A percentile compares a stretch with the other conserved stretches of the same genome.
These are phyloP conservation scores for Ascochyta rabiei DNA, from an alignment of 2,329 filamentous ascomycete species.

Conservation along the genomic window DNA sequence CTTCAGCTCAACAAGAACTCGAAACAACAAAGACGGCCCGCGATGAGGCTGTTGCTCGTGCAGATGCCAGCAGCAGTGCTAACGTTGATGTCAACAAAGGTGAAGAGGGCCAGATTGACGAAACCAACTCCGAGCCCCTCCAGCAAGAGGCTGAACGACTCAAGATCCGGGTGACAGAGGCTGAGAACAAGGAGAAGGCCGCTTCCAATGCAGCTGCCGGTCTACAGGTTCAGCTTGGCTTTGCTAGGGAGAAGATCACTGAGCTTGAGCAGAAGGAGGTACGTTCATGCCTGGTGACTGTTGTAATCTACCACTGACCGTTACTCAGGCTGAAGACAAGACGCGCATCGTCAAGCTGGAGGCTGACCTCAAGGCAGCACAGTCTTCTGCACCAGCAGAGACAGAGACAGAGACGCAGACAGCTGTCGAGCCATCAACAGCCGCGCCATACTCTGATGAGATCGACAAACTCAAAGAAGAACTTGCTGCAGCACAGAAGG, in stretches of 20 bases:
- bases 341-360: constrained; percentile 45
- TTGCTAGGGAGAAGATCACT: constrained; percentile 65
- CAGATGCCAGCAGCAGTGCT: constrained; percentile 51
- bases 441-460: constrained; percentile 22
- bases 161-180: constrained; percentile 34
- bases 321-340: constrained; percentile 47
- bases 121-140: constrained; percentile 31
- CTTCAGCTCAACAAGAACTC: constrained; percentile 53
- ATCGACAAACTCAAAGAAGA: constrained; percentile 42
- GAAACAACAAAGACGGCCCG: constrained; percentile 67
- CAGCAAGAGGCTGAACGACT: constrained; percentile 43
- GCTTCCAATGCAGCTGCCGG: constrained; percentile 46
- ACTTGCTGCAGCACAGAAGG: constrained; percentile 52
- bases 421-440: constrained; percentile 7
- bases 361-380: constrained; percentile 39
- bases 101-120: constrained; percentile 57
- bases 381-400: constrained; percentile 22
- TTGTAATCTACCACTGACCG: constrained; percentile 20
- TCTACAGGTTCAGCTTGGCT: constrained; percentile 51
- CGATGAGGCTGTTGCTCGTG: constrained; percentile 63
- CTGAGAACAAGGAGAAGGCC: constrained; percentile 48
- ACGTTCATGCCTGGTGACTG: constrained; percentile 17
- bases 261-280: constrained; percentile 68
- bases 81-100: constrained; percentile 36
- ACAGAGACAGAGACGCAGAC: constrained; percentile 19